These are phyloP conservation scores for Prunus yedoensis DNA, from an alignment of 331 rosid genomes.

Conservation along the genomic window DNA sequence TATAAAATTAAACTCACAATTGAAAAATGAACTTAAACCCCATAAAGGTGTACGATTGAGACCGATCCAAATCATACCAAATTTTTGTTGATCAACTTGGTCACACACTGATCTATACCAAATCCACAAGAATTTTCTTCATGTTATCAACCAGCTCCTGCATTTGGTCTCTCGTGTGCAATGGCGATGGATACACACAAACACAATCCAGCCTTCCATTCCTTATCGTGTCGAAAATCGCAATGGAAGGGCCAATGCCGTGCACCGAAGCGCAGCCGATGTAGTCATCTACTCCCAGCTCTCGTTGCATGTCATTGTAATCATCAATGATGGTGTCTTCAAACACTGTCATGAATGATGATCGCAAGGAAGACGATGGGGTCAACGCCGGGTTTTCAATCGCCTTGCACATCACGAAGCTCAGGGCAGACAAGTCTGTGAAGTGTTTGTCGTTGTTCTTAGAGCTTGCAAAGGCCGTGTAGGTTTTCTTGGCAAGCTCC, in stretches of 20 bases:
- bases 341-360: conserved; percentile 49
- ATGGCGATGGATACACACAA: conserved; percentile 59
- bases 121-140: conserved; percentile 44
- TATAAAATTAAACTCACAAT: no score
- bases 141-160: conserved; percentile 41
- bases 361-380: conserved; percentile 47
- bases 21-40: no score
- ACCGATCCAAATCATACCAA: no score
- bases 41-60: no score
- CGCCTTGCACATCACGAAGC: conserved; percentile 56
- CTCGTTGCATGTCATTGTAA: not conserved
- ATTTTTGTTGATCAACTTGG: not conserved
- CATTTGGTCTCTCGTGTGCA: conserved; percentile 60
- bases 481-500: conserved; percentile 49
- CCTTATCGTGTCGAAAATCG: conserved; percentile 50
- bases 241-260: conserved; percentile 64
- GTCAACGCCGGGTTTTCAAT: conserved; percentile 59
- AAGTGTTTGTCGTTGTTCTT: conserved; percentile 50
- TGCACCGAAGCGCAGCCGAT: conserved; percentile 71
- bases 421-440: conserved; percentile 61
- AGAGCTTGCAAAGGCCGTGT: conserved; percentile 35
- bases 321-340: conserved; percentile 60
- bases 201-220: conserved; percentile 56
- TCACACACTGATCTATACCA: not conserved
- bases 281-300: conserved; percentile 53